Conservation (phyloP, 139 green algal genomes). For the Eudorina sp. region DNA sequence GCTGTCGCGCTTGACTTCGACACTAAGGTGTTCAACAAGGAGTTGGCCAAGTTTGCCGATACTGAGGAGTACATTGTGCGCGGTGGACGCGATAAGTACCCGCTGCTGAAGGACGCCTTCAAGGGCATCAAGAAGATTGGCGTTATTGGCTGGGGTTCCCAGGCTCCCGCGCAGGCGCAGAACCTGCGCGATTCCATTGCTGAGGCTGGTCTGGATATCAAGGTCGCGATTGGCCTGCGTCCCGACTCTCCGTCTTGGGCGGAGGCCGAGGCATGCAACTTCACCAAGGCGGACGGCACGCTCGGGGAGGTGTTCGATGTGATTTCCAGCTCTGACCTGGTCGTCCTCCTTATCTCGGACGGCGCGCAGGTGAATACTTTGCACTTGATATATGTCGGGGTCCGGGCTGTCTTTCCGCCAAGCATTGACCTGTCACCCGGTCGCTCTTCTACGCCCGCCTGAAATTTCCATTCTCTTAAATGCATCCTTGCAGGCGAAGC, state of each 20-base stretch:
- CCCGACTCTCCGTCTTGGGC: constrained; percentile 81
- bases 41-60: constrained; percentile 79
- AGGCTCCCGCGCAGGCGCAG: constrained; percentile 95
- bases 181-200: constrained; percentile 95
- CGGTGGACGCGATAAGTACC: constrained; percentile 95
- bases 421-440: too few relatives aligned
- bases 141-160: constrained; percentile 98
- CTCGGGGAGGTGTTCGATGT: constrained; percentile 97
- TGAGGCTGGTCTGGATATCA: constrained; percentile 91
- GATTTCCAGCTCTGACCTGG: constrained; percentile 90
- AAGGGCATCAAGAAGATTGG: constrained; percentile 87
- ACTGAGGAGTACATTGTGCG: constrained; percentile 94
- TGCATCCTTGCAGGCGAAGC: constrained; percentile 84
- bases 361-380: constrained; percentile 84
- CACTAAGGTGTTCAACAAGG: constrained; percentile 79
- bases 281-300: constrained; percentile 92
- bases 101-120: constrained; percentile 89
- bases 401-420: too few relatives aligned
- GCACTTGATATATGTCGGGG: too few relatives aligned
- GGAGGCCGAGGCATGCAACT: constrained; percentile 92
- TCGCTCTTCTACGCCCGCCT: too few relatives aligned
- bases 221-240: constrained; percentile 94
- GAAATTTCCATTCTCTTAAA: too few relatives aligned
- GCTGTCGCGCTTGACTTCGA: constrained; percentile 68
- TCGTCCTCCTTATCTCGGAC: constrained; percentile 98